phyloP scores from a whole-genome alignment of 1,139 yeast species.

The Arxiozyma slooffiae region DNA sequence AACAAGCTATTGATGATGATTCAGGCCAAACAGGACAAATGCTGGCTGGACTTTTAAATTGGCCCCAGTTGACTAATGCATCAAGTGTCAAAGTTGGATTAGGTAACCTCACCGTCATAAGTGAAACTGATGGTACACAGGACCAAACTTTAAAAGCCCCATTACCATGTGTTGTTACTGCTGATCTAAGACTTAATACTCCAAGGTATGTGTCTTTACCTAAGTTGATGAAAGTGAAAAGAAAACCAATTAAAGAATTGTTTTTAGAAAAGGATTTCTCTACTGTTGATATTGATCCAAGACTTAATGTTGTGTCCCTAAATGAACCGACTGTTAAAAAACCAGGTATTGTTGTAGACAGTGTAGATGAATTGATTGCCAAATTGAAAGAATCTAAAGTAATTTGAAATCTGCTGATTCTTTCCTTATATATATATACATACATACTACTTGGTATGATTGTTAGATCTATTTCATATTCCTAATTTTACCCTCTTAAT shows the following conservation, averaged over 20 bases:
- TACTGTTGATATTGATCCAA: conserved; percentile 48
- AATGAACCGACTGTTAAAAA: conserved; percentile 78
- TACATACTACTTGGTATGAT: neutral
- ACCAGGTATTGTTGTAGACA: conserved; percentile 70
- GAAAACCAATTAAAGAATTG: conserved; percentile 60
- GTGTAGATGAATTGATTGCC: conserved; percentile 71
- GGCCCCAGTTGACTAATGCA: conserved; percentile 99
- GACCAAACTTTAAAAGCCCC: conserved; percentile 69
- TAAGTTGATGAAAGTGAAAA: conserved; percentile 95
- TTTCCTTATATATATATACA: conserved; percentile 1
- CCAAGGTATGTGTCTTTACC: conserved; percentile 93
- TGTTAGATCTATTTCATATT: neutral
- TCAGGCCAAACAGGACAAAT: conserved; percentile 96
- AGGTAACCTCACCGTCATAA: conserved; percentile 59
- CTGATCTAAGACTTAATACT: conserved; percentile 86
- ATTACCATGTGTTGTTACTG: conserved; percentile 78
- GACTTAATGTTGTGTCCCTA: conserved; percentile 62
- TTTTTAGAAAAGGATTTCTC: conserved; percentile 40
- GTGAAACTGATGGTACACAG: conserved; percentile 88
- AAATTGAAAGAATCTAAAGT: conserved; percentile 68
- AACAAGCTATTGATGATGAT: conserved; percentile 95
- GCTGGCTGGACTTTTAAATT: conserved; percentile 83
- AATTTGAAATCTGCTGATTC: conserved; percentile 27
- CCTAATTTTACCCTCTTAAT: neutral
- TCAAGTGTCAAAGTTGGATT: conserved; percentile 57